Evolutionary conservation across 345 rosid genomes (phyloP).

Genomic region (Pseudoturritis turrita): DNA sequence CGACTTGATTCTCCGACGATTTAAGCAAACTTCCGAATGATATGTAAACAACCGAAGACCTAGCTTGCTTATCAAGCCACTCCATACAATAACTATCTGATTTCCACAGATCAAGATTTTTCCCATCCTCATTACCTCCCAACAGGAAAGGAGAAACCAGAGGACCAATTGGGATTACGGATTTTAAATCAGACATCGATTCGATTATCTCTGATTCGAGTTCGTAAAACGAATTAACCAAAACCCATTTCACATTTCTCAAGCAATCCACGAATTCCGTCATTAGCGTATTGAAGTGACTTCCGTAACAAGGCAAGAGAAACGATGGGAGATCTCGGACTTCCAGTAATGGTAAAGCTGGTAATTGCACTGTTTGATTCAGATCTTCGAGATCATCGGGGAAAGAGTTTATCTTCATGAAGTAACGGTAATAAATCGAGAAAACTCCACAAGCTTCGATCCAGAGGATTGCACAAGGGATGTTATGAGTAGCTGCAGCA

Average conservation of each 20-base stretch:
- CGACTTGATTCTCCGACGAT: constrained; percentile 30
- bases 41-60: constrained; percentile 51
- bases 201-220: constrained; percentile 41
- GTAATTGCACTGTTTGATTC: constrained; percentile 23
- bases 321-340: constrained; percentile 49
- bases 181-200: constrained; percentile 21
- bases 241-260: constrained; percentile 44
- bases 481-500: constrained; percentile 33
- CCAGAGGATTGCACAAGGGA: constrained; percentile 54
- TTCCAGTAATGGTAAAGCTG: constrained; percentile 35
- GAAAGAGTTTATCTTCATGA: constrained; percentile 27
- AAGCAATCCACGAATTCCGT: constrained; percentile 24
- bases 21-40: constrained; percentile 48
- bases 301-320: constrained; percentile 29
- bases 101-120: constrained; percentile 36
- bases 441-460: constrained; percentile 40
- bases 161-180: constrained; percentile 49
- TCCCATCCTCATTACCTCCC: constrained; percentile 22
- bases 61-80: constrained; percentile 47
- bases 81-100: constrained; percentile 39
- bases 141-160: constrained; percentile 44
- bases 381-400: constrained; percentile 26
- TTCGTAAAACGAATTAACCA: constrained; percentile 43
- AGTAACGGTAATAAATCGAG: constrained; percentile 42
- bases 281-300: background rate